Percentiles rank a stretch among this genome's conserved stretches.
These are phyloP conservation scores for Neoboletus brunneissimus DNA, from an alignment of 768 basidiomycete species.

Conservation along the genomic window DNA sequence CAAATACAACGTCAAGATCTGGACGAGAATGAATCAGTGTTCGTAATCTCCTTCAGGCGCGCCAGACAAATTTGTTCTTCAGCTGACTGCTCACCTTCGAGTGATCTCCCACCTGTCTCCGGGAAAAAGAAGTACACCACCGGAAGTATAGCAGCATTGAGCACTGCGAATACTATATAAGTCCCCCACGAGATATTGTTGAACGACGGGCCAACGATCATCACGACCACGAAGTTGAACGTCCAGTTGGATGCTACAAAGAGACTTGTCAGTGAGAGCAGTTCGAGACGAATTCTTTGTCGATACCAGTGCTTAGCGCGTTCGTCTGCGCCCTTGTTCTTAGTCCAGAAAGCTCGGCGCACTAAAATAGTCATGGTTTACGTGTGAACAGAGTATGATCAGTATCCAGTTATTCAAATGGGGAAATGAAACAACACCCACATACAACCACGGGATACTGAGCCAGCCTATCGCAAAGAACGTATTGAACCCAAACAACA, in stretches of 20 bases:
- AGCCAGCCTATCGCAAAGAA: background rate
- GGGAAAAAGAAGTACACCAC: background rate
- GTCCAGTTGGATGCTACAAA: background rate
- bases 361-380: background rate
- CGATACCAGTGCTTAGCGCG: background rate
- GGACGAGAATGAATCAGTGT: background rate
- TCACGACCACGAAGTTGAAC: background rate
- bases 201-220: background rate
- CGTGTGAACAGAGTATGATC: background rate
- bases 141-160: background rate
- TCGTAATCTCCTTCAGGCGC: background rate
- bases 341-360: background rate
- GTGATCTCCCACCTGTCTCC: background rate
- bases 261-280: background rate
- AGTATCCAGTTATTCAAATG: background rate
- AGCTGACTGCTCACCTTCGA: background rate
- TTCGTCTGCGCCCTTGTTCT: background rate
- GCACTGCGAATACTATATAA: background rate
- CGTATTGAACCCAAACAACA: background rate
- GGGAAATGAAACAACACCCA: background rate
- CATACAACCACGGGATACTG: background rate
- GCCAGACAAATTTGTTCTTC: background rate
- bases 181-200: background rate
- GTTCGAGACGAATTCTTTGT: background rate
- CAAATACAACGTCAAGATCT: background rate